Conservation (phyloP, 169 alveolate species). For the Cryptosporidium ubiquitum region DNA sequence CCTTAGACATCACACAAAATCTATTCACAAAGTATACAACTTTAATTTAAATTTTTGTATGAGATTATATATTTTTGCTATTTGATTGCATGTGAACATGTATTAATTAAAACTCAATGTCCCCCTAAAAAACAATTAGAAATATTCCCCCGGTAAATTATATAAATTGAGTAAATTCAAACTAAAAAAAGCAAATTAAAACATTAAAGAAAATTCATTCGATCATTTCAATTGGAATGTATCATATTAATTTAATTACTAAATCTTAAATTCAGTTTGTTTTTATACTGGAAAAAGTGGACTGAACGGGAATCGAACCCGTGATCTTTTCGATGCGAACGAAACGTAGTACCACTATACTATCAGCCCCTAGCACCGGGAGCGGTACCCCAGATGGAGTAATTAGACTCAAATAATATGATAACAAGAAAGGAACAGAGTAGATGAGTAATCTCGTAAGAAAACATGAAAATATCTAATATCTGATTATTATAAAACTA, state of each 20-base stretch:
- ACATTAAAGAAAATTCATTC: background rate
- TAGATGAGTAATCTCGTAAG: background rate
- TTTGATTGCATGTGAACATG: conserved; percentile 29
- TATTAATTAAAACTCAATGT: background rate
- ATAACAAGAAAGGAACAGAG: background rate
- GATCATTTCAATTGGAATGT: background rate
- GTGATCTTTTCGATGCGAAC: conserved; percentile 76
- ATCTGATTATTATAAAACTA: background rate
- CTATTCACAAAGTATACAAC: background rate
- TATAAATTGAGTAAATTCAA: background rate
- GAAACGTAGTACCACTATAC: conserved; percentile 77
- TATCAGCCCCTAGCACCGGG: conserved; percentile 56
- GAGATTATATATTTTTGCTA: background rate
- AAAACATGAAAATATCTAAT: background rate
- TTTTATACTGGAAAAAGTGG: conserved; percentile 16
- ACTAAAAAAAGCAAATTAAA: background rate
- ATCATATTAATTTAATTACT: too few species aligned
- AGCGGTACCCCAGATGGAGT: background rate
- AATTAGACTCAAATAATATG: background rate
- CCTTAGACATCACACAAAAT: conserved; percentile 12
- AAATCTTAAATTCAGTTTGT: too few species aligned
- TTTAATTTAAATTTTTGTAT: background rate
- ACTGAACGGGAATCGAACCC: conserved; percentile 77
- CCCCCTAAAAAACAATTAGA: background rate
- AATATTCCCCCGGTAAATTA: background rate